These are phyloP conservation scores for Neofusicoccum sp. DNA, from an alignment of 2,329 filamentous ascomycete species.

Conservation along the genomic window DNA sequence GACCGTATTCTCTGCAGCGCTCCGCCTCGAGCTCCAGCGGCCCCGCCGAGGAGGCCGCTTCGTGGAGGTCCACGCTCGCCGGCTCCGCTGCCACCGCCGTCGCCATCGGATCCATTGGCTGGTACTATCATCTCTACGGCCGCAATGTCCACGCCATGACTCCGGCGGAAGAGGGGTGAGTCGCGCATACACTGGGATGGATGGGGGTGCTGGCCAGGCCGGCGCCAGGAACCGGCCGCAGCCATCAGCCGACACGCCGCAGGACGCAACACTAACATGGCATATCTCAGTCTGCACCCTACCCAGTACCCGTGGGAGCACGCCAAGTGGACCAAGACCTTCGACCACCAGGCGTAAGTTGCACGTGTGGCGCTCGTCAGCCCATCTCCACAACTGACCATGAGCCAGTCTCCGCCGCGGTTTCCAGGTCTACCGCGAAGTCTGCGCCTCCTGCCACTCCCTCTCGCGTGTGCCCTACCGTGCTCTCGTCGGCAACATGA, in stretches of 20 bases:
- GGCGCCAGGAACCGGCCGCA: background rate
- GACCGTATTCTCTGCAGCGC: slow-evolving; percentile 48
- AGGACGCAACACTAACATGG: slow-evolving; percentile 7
- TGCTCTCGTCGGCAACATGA: slow-evolving; percentile 81
- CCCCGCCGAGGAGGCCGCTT: slow-evolving; percentile 70
- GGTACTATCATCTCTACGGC: slow-evolving; percentile 97
- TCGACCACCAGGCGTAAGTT: slow-evolving; percentile 92
- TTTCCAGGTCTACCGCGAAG: slow-evolving; percentile 99
- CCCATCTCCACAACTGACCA: background rate
- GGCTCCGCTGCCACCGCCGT: slow-evolving; percentile 83
- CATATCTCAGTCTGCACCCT: slow-evolving; percentile 73
- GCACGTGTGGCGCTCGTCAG: background rate
- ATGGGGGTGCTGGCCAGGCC: slow-evolving; percentile 9
- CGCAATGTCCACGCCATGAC: slow-evolving; percentile 85
- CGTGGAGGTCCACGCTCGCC: slow-evolving; percentile 82
- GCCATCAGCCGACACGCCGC: slow-evolving; percentile 11
- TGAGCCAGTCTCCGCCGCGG: slow-evolving; percentile 82
- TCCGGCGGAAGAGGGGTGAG: slow-evolving; percentile 97
- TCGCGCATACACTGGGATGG: slow-evolving; percentile 34
- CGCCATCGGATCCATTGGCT: slow-evolving; percentile 86
- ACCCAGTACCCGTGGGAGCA: slow-evolving; percentile 97
- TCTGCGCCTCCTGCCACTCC: slow-evolving; percentile 97
- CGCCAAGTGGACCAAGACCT: slow-evolving; percentile 88
- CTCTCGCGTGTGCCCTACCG: slow-evolving; percentile 93
- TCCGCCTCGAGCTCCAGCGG: slow-evolving; percentile 70